Evolutionary conservation across 306 rosid genomes (phyloP).

Genomic region (Vicia faba): DNA sequence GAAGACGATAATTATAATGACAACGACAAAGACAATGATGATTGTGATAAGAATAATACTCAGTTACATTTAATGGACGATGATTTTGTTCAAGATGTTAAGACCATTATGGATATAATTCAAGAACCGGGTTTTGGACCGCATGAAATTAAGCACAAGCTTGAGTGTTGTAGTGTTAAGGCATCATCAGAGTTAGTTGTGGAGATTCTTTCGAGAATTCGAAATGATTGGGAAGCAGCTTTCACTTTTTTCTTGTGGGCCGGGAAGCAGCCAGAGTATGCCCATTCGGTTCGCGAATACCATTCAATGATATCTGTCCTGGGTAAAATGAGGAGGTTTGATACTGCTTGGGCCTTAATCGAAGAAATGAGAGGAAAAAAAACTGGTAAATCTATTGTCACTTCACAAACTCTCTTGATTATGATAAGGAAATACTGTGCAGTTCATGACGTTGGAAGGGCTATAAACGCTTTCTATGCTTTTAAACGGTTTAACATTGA

Average conservation of each 20-base stretch:
- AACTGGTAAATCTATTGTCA: constrained; percentile 56
- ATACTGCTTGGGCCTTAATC: constrained; percentile 80
- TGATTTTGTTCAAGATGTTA: constrained; percentile 47
- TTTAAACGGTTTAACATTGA: constrained; percentile 57
- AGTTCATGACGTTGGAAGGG: constrained; percentile 74
- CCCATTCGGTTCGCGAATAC: constrained; percentile 67
- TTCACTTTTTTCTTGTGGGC: constrained; percentile 89
- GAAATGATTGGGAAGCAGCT: constrained; percentile 89
- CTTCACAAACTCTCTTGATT: constrained; percentile 73
- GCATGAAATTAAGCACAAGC: constrained; percentile 54
- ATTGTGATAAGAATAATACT: constrained; percentile 30
- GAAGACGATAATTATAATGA: constrained; percentile 17
- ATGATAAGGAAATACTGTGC: constrained; percentile 81
- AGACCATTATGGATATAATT: constrained; percentile 60
- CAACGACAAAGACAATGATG: neutral
- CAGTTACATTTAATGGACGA: constrained; percentile 40
- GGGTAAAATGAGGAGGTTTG: constrained; percentile 88
- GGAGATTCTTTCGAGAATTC: constrained; percentile 65
- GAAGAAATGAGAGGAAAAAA: constrained; percentile 68
- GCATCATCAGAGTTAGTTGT: constrained; percentile 66
- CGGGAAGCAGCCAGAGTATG: constrained; percentile 66
- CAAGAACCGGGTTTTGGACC: constrained; percentile 39
- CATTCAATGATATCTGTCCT: constrained; percentile 82
- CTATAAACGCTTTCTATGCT: constrained; percentile 74
- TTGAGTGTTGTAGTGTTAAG: constrained; percentile 52